Evolutionary conservation across 2,329 filamentous ascomycete species (phyloP), one percentile per base, ranked within the genome.

Genomic region (Dactylellina sp.): DNA sequence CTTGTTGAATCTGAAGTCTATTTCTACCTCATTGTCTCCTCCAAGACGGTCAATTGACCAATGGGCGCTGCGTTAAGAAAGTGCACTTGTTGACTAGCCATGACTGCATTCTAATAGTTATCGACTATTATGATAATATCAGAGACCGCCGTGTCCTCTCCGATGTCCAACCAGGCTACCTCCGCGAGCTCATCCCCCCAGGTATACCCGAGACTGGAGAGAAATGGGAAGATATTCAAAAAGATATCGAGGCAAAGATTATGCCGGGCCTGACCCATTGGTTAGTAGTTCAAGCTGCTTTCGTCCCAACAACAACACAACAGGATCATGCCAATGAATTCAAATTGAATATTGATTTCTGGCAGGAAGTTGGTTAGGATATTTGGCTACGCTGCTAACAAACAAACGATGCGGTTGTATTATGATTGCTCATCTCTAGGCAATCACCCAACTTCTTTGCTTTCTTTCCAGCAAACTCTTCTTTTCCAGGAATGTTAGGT

Each of bases 391-490:
- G 4, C 9, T 9, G 28, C 28, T 32, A 32, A 32, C 9, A 9
- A 32, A 32, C 9, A 9, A 32, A 32, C 28, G 5, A 32, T 32
- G 28, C 28, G 9, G 9, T 32, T 32, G 28, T 9, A 5, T 40
- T 4, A 14, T 40, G 6, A 16, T 40, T n/a, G 16, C 16, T 4
- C 42, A 60, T 32, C 1, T 68, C 76, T 49, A 85, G 84, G 93
- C 90, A 96, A 80, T 92, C 89, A 1, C 94, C 92, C 14, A 93
- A 94, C 80, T 98, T 97, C 85, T 92, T 97, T 87, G 94, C 94
- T 47, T 98, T 96, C 84, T 98, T 95, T 82, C 91, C 94, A 0
- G 92, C 92, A 55, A 89, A 88, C 22, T 89, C 89, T 60, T 91
- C 90, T 37, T 97, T 90, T 80, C 93, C 94, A 0, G 87, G 89